A percentile compares a stretch with the other conserved stretches of the same genome.
phyloP scores from a whole-genome alignment of 768 basidiomycete species.

The Lentinula sp. region DNA sequence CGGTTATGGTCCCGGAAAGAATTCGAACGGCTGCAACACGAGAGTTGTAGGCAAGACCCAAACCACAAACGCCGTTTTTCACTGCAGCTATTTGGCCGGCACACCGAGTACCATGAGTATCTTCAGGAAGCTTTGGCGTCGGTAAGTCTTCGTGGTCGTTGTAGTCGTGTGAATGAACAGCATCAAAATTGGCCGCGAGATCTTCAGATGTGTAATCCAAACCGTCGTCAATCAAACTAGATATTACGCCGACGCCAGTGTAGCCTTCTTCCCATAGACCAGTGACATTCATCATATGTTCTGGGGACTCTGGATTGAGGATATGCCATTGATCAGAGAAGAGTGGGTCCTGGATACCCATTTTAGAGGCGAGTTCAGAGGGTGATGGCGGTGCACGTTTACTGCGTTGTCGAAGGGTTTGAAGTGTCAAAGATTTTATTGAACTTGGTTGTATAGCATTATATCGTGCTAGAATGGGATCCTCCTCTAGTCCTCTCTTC shows the following conservation, averaged over 20 bases:
- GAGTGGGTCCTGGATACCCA: conserved; percentile 76
- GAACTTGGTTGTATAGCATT: conserved; percentile 41
- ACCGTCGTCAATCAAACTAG: conserved; percentile 93
- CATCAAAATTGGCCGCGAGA: conserved; percentile 84
- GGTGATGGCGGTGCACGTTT: conserved; percentile 71
- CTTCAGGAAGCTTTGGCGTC: conserved; percentile 81
- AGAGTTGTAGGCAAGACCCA: conserved; percentile 89
- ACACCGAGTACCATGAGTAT: conserved; percentile 96
- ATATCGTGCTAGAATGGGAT: conserved; percentile 46
- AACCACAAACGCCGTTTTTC: conserved; percentile 89
- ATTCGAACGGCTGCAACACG: conserved; percentile 94
- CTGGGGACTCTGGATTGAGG: conserved; percentile 76
- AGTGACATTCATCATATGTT: conserved; percentile 90
- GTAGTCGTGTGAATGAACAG: conserved; percentile 88
- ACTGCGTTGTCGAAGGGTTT: conserved; percentile 55
- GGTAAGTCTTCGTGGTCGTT: conserved; percentile 90
- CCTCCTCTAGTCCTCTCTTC: conserved; percentile 26
- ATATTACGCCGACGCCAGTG: conserved; percentile 80
- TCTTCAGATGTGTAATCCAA: conserved; percentile 87
- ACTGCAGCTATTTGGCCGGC: conserved; percentile 94
- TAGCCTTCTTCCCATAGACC: conserved; percentile 88
- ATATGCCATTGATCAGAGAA: conserved; percentile 94
- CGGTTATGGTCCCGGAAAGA: conserved; percentile 89
- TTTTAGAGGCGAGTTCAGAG: conserved; percentile 44
- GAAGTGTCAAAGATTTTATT: conserved; percentile 52